phyloP scores from a whole-genome alignment of 2,329 filamentous ascomycete species.

The Hypoxylon sp. region DNA sequence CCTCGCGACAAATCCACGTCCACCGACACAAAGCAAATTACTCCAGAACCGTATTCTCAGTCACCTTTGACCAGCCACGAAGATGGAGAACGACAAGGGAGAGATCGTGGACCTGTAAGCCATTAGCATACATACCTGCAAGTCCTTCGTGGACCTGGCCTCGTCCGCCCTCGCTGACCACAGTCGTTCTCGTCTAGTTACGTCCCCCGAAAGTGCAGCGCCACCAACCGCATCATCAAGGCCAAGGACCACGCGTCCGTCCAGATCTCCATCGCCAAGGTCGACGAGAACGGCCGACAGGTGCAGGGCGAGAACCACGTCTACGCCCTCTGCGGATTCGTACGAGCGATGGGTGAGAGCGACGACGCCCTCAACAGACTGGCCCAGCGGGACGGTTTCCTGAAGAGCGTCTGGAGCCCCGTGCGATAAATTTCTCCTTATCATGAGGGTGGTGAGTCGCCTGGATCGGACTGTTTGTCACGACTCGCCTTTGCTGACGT shows the following conservation, averaged over 20 bases:
- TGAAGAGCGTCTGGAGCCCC: constrained; percentile 96
- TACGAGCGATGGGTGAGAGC: constrained; percentile 96
- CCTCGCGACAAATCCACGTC: constrained; percentile 4
- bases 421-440: constrained; percentile 58
- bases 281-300: constrained; percentile 97
- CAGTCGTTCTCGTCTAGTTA: constrained; percentile 66
- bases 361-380: constrained; percentile 97
- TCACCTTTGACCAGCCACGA: constrained; percentile 55
- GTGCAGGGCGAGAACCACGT: constrained; percentile 94
- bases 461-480: background rate
- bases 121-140: no score
- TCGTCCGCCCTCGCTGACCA: constrained; percentile 3
- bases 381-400: constrained; percentile 91
- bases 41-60: no score
- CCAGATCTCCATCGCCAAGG: constrained; percentile 96
- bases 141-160: constrained; percentile 9
- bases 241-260: constrained; percentile 99
- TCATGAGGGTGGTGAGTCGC: constrained; percentile 35
- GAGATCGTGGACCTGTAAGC: constrained; percentile 98
- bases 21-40: constrained; percentile 35
- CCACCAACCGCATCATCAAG: constrained; percentile 99
- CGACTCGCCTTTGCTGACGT: background rate
- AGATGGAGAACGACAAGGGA: constrained; percentile 99
- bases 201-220: constrained; percentile 98
- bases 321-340: constrained; percentile 97